Base-by-base conservation (phyloP, 345 rosid genomes). In the Dimocarpus longan region DNA sequence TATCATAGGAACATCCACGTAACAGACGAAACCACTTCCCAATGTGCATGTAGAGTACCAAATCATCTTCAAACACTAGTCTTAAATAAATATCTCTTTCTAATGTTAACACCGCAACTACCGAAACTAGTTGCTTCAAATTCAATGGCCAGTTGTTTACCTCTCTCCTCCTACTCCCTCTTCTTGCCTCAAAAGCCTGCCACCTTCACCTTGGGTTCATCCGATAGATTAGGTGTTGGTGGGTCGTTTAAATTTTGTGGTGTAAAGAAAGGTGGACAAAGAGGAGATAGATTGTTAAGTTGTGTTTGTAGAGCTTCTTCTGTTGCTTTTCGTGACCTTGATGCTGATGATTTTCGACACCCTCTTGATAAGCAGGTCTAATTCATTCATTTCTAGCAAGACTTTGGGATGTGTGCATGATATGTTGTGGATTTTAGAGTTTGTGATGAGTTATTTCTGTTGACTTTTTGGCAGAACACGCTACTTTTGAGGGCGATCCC, bases 341-440 rank as follows among this genome's bases (percentile, higher is more conserved):
- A 95, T 66, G 98, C 98, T 26, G 99, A 95, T 87, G 99, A 93
- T 85, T 93, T 95, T 67, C 87, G 98, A 16, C 99, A 93, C 80
- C 97, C 97, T 79, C 88, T 93, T 2, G 98, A 96, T 82, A 91
- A 91, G 65, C 98, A 96, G 99, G 99, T 95, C 28, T 8, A 10
- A 8, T 73, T 72, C 15, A 5, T 59, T 32, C 24, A 57, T 57
- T 5, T 57, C 12, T 66, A 19, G 13, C 15, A 32, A 32, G 57
- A 10, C 13, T 46, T 46, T 11, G 12, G 52, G 5, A 8, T n/a
- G 13, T 52, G 28, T 26, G 13, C 40, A 10, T 43, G 46, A 24
- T 54, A 62, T 62, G 22, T 40, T 72, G 24, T 43, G 74, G 39
- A 60, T 59, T 54, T 71, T 24, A n/a, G 40, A 5, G 63, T 39